A percentile compares a stretch with the other conserved stretches of the same genome.
phyloP scores from a whole-genome alignment of 306 rosid genomes.

The Psophocarpus tetragonolobus region DNA sequence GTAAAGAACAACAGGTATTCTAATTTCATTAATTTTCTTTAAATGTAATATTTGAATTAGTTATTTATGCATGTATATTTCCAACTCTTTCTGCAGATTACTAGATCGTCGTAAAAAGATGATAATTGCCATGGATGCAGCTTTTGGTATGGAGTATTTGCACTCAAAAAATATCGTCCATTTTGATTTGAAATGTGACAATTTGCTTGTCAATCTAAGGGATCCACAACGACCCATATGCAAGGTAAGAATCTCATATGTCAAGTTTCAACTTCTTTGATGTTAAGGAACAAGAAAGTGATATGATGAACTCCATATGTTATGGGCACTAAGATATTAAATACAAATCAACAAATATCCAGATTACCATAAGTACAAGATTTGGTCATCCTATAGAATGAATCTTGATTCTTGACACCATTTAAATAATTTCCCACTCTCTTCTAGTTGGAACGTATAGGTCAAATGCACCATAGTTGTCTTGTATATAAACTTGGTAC shows the following conservation, averaged over 20 bases:
- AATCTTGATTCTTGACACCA: background rate
- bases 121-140: constrained; percentile 89
- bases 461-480: background rate
- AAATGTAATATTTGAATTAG: constrained; percentile 1
- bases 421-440: background rate
- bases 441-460: background rate
- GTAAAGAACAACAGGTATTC: constrained; percentile 74
- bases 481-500: background rate
- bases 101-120: constrained; percentile 85
- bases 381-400: background rate
- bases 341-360: background rate
- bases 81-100: constrained; percentile 59
- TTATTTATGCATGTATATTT: constrained; percentile 10
- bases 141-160: constrained; percentile 98
- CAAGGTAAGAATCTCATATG: constrained; percentile 59
- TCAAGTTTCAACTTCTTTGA: constrained; percentile 27
- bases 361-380: background rate
- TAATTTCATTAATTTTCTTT: constrained; percentile 1
- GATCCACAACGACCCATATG: constrained; percentile 88
- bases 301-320: background rate
- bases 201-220: constrained; percentile 88
- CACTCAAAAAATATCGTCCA: constrained; percentile 90
- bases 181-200: constrained; percentile 95
- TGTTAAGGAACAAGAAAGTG: background rate
- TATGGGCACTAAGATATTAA: background rate